Base-by-base conservation (phyloP, 116 monocot species). In the Dioscorea cayenensis region DNA sequence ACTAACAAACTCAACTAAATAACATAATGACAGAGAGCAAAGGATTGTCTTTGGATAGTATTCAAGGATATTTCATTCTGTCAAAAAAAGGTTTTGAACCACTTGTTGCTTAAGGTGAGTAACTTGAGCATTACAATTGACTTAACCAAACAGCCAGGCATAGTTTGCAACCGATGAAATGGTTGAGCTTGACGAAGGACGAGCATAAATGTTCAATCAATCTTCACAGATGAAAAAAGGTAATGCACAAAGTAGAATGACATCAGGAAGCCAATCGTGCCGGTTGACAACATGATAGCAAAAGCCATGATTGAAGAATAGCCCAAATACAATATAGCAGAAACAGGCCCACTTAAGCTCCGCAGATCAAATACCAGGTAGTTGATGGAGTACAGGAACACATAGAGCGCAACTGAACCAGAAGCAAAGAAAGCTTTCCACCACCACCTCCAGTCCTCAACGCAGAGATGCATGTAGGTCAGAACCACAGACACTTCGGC, bases 391-490 rank as follows among this genome's bases (percentile, higher is more conserved):
- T 95, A 95, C 5, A 95, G 73, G 75, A 95, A 95, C 38, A 95
- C 94, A 65, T 91, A 95, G 25, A 95, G 51, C 21, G 94, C 79
- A 1, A 91, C 91, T 0, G 95, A 95, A n/a, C 95, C 95, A 51
- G 91, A 89, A 28, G 95, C 95, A 78, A 84, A 95, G 80, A 91
- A 95, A 62, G 95, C 91, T 74, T 95, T 95, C 95, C 95, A 95
- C 95, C 95, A 95, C 95, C 95, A 91, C 76, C 80, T 83, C 95
- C 95, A 95, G 68, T 95, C 95, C 73, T 95, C 95, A 22, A 91
- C 89, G n/a, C 95, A 95, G 16, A 95, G 89, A 74, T 95, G 88
- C 95, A 91, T 95, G 79, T 95, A 95, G 13, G 95, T 95, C 37
- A 95, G 86, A 12, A 95, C 91, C 18, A 95, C 86, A 14, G 95